Percentiles rank a stretch among this genome's conserved stretches.
Conservation (phyloP, 2,329 filamentous ascomycete genomes). For the Hawksworthiomyces lignivorus region DNA sequence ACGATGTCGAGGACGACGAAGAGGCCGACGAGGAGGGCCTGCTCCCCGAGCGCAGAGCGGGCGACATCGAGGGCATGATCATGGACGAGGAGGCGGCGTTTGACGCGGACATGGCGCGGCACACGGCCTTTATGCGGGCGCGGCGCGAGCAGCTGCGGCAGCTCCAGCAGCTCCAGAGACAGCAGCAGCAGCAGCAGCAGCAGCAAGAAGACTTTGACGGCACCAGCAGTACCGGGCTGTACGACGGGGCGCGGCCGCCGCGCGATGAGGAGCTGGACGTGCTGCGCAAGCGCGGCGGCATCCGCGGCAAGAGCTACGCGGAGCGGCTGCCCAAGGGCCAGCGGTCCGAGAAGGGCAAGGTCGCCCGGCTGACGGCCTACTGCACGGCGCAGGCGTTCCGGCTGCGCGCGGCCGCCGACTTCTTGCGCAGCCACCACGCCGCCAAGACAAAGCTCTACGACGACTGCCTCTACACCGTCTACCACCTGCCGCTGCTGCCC, state of each 20-base stretch:
- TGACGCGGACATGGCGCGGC: not conserved
- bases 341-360: conserved; percentile 67
- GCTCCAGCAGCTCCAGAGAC: conserved; percentile 46
- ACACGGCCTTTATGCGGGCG: conserved; percentile 25
- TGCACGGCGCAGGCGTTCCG: conserved; percentile 94
- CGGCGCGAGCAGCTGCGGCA: conserved; percentile 27
- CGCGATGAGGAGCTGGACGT: conserved; percentile 61
- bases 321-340: conserved; percentile 85
- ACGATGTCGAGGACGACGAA: conserved; percentile 50
- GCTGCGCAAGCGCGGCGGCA: conserved; percentile 53
- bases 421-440: conserved; percentile 78
- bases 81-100: conserved; percentile 34
- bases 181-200: conserved; percentile 14
- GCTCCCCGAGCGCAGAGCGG: too few relatives aligned
- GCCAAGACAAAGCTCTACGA: conserved; percentile 96
- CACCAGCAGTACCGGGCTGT: conserved; percentile 4
- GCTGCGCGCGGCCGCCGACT: conserved; percentile 78
- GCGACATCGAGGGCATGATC: conserved; percentile 46
- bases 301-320: conserved; percentile 79
- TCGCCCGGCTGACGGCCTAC: conserved; percentile 88
- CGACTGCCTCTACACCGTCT: conserved; percentile 92
- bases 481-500: conserved; percentile 81
- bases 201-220: not conserved
- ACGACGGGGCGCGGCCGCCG: conserved; percentile 42
- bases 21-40: too few relatives aligned